A percentile compares a stretch with the other conserved stretches of the same genome.
These are phyloP conservation scores for Fonsecaea nubica DNA, from an alignment of 2,329 filamentous ascomycete genomes.

Conservation along the genomic window DNA sequence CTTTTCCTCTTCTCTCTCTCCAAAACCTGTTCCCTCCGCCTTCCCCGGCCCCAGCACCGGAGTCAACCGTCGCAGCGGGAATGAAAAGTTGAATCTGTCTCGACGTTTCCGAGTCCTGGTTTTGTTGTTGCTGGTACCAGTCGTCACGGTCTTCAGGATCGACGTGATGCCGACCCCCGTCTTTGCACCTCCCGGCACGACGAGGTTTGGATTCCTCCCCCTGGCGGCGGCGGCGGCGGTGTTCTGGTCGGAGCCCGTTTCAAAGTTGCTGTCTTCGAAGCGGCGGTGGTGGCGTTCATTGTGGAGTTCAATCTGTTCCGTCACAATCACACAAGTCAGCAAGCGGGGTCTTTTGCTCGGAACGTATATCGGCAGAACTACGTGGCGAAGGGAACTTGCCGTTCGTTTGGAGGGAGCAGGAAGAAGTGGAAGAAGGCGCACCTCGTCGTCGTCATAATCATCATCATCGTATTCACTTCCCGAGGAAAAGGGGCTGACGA, in stretches of 20 bases:
- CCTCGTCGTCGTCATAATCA: constrained; percentile 10
- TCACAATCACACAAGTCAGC: not conserved
- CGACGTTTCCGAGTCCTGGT: not conserved
- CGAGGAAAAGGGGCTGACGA: constrained; percentile 20
- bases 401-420: not conserved
- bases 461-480: constrained; percentile 16
- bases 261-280: constrained; percentile 6
- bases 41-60: not conserved
- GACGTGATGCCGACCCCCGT: not conserved
- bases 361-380: not conserved
- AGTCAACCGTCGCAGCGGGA: constrained; percentile 25
- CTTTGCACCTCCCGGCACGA: constrained; percentile 2
- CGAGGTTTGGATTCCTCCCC: not conserved
- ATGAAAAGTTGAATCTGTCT: constrained; percentile 24
- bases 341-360: not conserved
- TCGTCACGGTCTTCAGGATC: constrained; percentile 8
- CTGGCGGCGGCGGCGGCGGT: not conserved
- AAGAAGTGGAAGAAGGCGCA: not conserved
- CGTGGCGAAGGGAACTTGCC: not conserved
- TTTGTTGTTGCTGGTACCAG: not conserved
- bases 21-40: too few relatives aligned
- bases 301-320: not conserved
- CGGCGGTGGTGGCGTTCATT: not conserved
- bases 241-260: too few relatives aligned
- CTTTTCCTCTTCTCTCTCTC: too few relatives aligned